These are phyloP conservation scores for Cornus florida DNA, from an alignment of 148 eudicot genomes.

Conservation along the genomic window DNA sequence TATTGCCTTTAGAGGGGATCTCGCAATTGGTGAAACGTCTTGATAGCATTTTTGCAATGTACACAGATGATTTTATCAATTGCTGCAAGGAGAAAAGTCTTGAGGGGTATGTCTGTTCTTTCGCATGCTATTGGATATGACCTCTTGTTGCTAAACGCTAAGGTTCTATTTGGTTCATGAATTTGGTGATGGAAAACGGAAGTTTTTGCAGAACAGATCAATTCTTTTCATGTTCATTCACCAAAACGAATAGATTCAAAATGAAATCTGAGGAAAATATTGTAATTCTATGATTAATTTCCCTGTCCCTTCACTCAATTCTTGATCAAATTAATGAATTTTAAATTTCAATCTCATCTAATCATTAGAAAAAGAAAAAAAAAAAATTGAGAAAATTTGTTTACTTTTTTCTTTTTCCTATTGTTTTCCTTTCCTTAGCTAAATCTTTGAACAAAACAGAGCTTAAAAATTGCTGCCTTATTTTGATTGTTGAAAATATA, in stretches of 20 bases:
- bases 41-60: conserved; percentile 54
- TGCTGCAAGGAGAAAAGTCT: conserved; percentile 47
- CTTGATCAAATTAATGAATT: too few relatives aligned
- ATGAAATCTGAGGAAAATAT: too few relatives aligned
- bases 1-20: conserved; percentile 55
- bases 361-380: too few relatives aligned
- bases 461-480: background rate
- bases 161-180: background rate
- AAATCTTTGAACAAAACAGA: too few relatives aligned
- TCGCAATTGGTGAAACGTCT: conserved; percentile 57
- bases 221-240: background rate
- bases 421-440: too few relatives aligned
- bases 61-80: conserved; percentile 49
- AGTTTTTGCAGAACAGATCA: background rate
- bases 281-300: too few relatives aligned
- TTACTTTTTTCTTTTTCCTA: too few relatives aligned
- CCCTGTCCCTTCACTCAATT: too few relatives aligned
- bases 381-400: too few relatives aligned
- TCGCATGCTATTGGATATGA: background rate
- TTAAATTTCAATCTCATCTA: too few relatives aligned
- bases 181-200: background rate
- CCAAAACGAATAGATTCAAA: too few relatives aligned
- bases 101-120: conserved; percentile 51
- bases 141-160: background rate
- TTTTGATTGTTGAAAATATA: background rate